These are phyloP conservation scores for Yamadazyma dushanensis DNA, from an alignment of 1,139 yeast genomes.

Conservation along the genomic window DNA sequence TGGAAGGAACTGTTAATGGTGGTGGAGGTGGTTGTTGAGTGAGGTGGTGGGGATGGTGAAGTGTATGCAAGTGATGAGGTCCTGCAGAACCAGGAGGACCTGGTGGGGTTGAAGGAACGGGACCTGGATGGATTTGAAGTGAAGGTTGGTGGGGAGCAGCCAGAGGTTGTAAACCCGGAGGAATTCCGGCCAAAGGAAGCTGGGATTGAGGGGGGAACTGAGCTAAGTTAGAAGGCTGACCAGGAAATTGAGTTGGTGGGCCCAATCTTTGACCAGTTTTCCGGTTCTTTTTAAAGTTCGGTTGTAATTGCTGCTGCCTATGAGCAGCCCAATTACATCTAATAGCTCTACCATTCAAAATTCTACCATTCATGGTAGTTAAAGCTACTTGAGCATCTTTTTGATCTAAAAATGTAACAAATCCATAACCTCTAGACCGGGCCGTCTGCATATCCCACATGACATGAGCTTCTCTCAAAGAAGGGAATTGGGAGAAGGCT, in stretches of 20 bases:
- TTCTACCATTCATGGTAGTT: conserved; percentile 71
- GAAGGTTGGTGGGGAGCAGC: background rate
- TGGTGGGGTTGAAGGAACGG: background rate
- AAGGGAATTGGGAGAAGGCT: conserved; percentile 60
- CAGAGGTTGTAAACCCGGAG: background rate
- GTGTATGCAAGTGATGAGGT: conserved; percentile 3
- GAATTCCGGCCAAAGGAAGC: background rate
- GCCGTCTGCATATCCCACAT: conserved; percentile 99
- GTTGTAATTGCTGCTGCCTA: conserved; percentile 36
- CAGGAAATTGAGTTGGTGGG: background rate
- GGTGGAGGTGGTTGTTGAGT: background rate
- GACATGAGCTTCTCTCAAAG: conserved; percentile 82
- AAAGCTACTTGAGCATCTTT: conserved; percentile 76
- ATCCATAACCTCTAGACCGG: conserved; percentile 88
- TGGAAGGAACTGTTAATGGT: background rate
- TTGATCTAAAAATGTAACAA: conserved; percentile 72
- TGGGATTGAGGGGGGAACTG: background rate
- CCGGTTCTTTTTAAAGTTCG: background rate
- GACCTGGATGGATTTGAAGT: background rate
- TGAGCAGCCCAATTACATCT: conserved; percentile 91
- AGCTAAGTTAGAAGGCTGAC: background rate
- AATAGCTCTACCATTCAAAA: conserved; percentile 71
- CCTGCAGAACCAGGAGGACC: background rate
- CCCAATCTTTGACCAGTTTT: background rate
- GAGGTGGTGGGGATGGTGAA: conserved; percentile 3